A percentile compares a stretch with the other conserved stretches of the same genome.
phyloP scores from a whole-genome alignment of 176 grass and related monocot species.

The Thalia dealbata region DNA sequence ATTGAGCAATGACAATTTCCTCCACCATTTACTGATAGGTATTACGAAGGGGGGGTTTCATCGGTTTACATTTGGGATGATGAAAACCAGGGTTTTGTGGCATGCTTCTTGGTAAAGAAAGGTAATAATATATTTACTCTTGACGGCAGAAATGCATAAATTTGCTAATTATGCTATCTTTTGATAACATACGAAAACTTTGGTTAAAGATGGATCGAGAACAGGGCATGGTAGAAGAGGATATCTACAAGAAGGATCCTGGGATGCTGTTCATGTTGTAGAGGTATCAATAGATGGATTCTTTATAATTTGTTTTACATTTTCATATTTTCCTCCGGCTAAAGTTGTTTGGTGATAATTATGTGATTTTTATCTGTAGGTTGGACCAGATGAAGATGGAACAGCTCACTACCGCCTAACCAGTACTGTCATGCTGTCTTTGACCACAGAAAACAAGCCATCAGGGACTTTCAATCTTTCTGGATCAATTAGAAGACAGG shows the following conservation, averaged over 20 bases:
- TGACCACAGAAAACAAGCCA: conserved; percentile 71
- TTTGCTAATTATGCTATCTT: neutral
- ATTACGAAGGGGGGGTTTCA: conserved; percentile 95
- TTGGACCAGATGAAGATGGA: conserved; percentile 51
- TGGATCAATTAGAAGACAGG: conserved; percentile 96
- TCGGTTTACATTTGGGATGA: conserved; percentile 95
- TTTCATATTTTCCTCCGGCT: neutral
- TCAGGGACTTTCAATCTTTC: conserved; percentile 87
- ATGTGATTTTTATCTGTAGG: conserved; percentile 23
- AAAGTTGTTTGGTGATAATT: neutral
- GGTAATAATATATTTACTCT: conserved; percentile 18
- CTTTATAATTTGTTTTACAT: neutral
- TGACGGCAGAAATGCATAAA: neutral
- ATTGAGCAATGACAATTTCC: neutral
- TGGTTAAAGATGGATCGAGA: conserved; percentile 55
- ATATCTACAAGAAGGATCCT: conserved; percentile 81
- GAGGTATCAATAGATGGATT: conserved; percentile 36
- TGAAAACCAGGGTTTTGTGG: conserved; percentile 69
- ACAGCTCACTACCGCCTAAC: conserved; percentile 81
- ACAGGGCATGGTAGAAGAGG: conserved; percentile 61
- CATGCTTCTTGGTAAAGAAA: conserved; percentile 99
- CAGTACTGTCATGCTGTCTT: conserved; percentile 86
- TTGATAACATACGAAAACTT: conserved; percentile 3
- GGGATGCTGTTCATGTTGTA: conserved; percentile 98
- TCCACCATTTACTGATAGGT: conserved; percentile 32